phyloP scores from a whole-genome alignment of 768 basidiomycete genomes.

The Lentinula boryana region DNA sequence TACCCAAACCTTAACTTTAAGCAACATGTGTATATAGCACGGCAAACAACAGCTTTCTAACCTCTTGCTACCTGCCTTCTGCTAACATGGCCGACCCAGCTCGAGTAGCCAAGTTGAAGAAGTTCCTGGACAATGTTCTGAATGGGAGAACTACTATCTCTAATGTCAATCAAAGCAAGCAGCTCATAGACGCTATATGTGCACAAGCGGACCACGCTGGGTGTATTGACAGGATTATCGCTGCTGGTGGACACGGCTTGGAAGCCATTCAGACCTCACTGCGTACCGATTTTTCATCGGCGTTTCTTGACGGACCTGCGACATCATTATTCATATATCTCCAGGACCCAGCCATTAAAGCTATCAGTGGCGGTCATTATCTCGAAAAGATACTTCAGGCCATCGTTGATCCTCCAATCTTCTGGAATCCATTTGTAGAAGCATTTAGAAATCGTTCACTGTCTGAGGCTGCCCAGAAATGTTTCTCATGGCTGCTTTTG shows the following conservation, averaged over 20 bases:
- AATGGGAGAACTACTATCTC: background rate
- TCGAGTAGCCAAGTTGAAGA: background rate
- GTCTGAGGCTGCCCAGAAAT: conserved; percentile 24
- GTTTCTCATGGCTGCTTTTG: conserved; percentile 45
- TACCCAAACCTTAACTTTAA: background rate
- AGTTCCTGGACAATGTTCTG: background rate
- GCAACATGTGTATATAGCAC: background rate
- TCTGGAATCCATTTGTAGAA: conserved; percentile 34
- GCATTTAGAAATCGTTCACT: conserved; percentile 29
- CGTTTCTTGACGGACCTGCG: conserved; percentile 38
- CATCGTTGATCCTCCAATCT: conserved; percentile 46
- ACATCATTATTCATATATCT: conserved; percentile 31
- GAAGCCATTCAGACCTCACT: conserved; percentile 33
- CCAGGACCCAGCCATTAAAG: conserved; percentile 26
- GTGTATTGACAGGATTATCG: conserved; percentile 32
- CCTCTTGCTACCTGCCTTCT: background rate
- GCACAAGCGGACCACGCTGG: conserved; percentile 28
- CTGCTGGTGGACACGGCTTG: conserved; percentile 26
- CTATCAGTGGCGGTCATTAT: conserved; percentile 34
- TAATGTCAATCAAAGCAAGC: background rate
- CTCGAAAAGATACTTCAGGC: conserved; percentile 30
- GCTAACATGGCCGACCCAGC: background rate
- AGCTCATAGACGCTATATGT: conserved; percentile 44
- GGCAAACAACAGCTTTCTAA: background rate
- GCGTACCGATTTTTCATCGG: conserved; percentile 26